phyloP scores from a whole-genome alignment of 257 asterid genomes.

The Asclepias syriaca region DNA sequence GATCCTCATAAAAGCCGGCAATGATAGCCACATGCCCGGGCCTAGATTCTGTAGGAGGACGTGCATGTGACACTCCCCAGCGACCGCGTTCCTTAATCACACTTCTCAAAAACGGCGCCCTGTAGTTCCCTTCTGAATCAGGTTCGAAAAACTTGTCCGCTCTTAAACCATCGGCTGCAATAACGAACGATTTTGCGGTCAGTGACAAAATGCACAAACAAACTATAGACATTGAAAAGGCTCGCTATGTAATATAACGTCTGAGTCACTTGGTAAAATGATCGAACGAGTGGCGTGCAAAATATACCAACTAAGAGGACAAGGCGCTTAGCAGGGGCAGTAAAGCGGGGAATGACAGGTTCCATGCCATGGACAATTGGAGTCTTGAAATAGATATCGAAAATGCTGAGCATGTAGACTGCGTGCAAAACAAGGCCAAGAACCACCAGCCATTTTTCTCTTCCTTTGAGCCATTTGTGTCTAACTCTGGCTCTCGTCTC shows the following conservation, averaged over 20 bases:
- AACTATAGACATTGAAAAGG: not conserved
- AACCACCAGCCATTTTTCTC: constrained; percentile 79
- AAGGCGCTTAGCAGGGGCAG: constrained; percentile 86
- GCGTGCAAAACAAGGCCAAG: constrained; percentile 94
- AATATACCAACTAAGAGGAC: constrained; percentile 71
- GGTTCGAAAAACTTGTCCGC: constrained; percentile 98
- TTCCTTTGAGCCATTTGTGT: constrained; percentile 47
- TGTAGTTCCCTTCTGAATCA: constrained; percentile 61
- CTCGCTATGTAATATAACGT: not conserved
- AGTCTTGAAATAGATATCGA: constrained; percentile 91
- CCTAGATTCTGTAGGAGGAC: constrained; percentile 97
- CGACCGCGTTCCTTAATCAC: constrained; percentile 87
- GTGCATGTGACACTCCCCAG: constrained; percentile 99
- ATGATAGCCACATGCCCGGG: constrained; percentile 98
- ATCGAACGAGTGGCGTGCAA: constrained; percentile 35
- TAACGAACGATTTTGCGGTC: constrained; percentile 7
- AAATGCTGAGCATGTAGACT: constrained; percentile 93
- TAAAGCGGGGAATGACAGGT: constrained; percentile 68
- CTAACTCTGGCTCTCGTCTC: constrained; percentile 30
- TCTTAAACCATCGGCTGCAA: constrained; percentile 94
- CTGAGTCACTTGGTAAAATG: constrained; percentile 24
- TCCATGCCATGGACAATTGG: constrained; percentile 98
- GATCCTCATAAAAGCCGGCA: constrained; percentile 99
- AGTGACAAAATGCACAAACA: not conserved
- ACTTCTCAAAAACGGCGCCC: constrained; percentile 91